These are phyloP conservation scores for Panicum hallii DNA, from an alignment of 202 grass and related monocot species.

Conservation along the genomic window DNA sequence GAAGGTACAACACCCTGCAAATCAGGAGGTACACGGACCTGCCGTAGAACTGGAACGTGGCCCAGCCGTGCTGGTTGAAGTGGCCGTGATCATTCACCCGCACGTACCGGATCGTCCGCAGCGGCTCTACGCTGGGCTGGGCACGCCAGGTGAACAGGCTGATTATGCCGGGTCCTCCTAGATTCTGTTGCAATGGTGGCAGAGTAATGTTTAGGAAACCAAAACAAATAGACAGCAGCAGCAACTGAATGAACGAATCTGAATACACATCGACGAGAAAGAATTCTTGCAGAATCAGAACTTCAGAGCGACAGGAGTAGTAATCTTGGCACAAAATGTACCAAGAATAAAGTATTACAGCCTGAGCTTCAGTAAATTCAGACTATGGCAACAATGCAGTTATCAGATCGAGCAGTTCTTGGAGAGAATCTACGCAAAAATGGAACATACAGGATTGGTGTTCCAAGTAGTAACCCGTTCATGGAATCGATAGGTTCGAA, in stretches of 20 bases:
- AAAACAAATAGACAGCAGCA: neutral
- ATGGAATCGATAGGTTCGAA: neutral
- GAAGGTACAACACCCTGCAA: neutral
- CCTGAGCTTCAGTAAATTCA: neutral
- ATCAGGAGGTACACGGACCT: neutral
- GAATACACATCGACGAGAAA: neutral
- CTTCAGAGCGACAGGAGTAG: neutral
- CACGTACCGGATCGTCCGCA: conserved; percentile 34
- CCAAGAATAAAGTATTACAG: neutral
- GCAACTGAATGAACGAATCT: neutral
- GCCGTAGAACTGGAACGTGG: neutral
- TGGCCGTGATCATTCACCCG: neutral
- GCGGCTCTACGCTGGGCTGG: neutral
- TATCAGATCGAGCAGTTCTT: neutral
- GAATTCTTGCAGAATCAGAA: neutral
- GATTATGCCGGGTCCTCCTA: neutral
- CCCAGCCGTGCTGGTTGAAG: neutral
- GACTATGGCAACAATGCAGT: neutral
- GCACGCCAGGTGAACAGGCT: neutral
- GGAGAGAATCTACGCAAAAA: neutral
- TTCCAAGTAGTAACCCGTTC: neutral
- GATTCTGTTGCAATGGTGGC: neutral
- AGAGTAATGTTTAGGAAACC: neutral
- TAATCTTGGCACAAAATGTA: neutral
- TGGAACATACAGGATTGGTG: neutral